Base-by-base conservation (phyloP, 495 filamentous ascomycete genomes). In the Trichoderma gamsii region DNA sequence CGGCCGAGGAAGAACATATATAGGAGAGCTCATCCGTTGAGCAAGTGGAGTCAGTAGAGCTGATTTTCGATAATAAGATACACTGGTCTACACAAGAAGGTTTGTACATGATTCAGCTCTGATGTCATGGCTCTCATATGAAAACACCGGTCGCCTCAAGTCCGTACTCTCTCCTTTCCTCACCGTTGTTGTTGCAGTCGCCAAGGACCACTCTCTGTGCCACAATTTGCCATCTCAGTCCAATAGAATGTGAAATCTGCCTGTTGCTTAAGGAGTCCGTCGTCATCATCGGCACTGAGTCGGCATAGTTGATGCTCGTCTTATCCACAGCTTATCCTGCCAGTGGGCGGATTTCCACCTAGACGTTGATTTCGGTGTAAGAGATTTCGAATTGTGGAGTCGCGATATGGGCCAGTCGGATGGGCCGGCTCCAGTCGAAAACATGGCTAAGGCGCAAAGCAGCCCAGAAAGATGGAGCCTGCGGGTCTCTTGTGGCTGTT, bases 1-100 rank as follows among this genome's bases (percentile, higher is more conserved):
- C 12, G 56, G 9, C 49, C 8, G 11, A 3, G 25, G n/a, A 13
- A 13, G 16, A 13, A 15, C 56, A 61, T 16, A 32, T 13, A 23
- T 13, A 29, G 56, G 4, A 52, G 43, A 52, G n/a, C 16, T 21
- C 49, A 52, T 23, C 49, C 49, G 6, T 52, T 21, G 56, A 32
- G 3, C 23, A 4, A 61, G 56, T 61, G 56, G 56, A 61, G 23
- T 9, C 56, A 18, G 25, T 15, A 27, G 56, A 61, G 56, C 56
- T 21, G n/a, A 7, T 25, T 61, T 61, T 61, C 72, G 70, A 41
- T 16, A 65, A 23, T 43, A 16, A 67, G 65, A 70, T 44, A 46
- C 38, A 18, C 16, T 29, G 35, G 64, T 56, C 21, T 27, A 51
- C 66, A 29, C n/a, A 52, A 64, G 66, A 64, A 43, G 63, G 52